Conservation (phyloP, 2,329 filamentous ascomycete genomes). For the Alternaria alternata region DNA sequence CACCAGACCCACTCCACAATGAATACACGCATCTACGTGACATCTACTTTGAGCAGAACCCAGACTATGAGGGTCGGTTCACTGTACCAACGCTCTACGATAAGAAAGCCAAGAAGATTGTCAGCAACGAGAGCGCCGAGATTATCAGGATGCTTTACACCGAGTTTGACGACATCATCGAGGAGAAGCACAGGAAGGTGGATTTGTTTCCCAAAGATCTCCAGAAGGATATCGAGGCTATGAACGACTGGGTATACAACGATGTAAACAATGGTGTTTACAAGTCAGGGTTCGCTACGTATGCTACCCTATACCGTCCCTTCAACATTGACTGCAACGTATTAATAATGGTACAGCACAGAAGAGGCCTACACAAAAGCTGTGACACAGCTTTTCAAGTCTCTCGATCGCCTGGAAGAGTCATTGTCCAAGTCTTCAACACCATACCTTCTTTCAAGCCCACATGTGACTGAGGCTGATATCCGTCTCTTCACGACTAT, state of each 20-base stretch:
- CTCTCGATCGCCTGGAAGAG: slow-evolving; percentile 58
- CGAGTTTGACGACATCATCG: slow-evolving; percentile 73
- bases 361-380: slow-evolving; percentile 60
- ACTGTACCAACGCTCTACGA: slow-evolving; percentile 90
- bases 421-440: slow-evolving; percentile 53
- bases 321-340: neutral
- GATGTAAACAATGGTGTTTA: slow-evolving; percentile 63
- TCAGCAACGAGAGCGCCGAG: slow-evolving; percentile 91
- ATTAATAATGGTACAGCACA: slow-evolving; percentile 36
- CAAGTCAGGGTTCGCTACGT: slow-evolving; percentile 62
- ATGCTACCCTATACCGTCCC: slow-evolving; percentile 17
- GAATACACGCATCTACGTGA: slow-evolving; percentile 78
- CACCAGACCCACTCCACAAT: slow-evolving; percentile 69
- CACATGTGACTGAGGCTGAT: slow-evolving; percentile 58
- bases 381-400: slow-evolving; percentile 57
- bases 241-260: slow-evolving; percentile 63
- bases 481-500: slow-evolving; percentile 67
- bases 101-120: slow-evolving; percentile 76
- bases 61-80: slow-evolving; percentile 78
- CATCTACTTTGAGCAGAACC: slow-evolving; percentile 79
- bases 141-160: slow-evolving; percentile 90
- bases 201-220: slow-evolving; percentile 57
- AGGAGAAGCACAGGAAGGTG: slow-evolving; percentile 54
- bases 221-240: slow-evolving; percentile 56
- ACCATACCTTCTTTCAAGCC: slow-evolving; percentile 57